Conservation (phyloP, 1,284 basidiomycete genomes). For the Trichosporon asahii region DNA sequence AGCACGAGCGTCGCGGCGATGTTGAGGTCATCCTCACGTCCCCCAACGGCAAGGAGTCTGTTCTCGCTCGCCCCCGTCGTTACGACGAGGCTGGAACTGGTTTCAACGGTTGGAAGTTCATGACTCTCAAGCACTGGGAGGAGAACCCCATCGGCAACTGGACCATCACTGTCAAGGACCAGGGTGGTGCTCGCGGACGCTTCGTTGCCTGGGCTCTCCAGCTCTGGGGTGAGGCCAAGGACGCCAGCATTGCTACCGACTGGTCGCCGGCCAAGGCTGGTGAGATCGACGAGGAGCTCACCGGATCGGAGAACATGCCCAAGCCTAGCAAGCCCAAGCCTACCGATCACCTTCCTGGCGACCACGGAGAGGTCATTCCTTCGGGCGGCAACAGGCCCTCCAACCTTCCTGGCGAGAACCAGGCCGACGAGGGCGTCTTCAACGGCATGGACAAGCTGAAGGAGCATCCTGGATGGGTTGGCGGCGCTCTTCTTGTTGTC, state of each 20-base stretch:
- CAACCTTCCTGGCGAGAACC: slow-evolving; percentile 36
- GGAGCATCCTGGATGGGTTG: slow-evolving; percentile 77
- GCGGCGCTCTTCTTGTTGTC: slow-evolving; percentile 71
- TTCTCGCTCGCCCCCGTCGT: slow-evolving; percentile 70
- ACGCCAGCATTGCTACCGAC: slow-evolving; percentile 64
- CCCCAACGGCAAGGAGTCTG: slow-evolving; percentile 79
- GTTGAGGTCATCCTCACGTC: slow-evolving; percentile 86
- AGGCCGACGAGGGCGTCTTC: slow-evolving; percentile 77
- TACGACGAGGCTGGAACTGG: slow-evolving; percentile 69
- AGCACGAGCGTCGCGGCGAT: slow-evolving; percentile 80
- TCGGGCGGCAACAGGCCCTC: slow-evolving; percentile 15
- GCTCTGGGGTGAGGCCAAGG: slow-evolving; percentile 86
- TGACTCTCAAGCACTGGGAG: slow-evolving; percentile 98
- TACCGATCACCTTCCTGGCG: slow-evolving; percentile 77
- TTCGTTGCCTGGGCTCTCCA: slow-evolving; percentile 91
- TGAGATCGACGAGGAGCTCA: slow-evolving; percentile 50
- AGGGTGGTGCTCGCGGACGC: slow-evolving; percentile 64
- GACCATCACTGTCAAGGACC: slow-evolving; percentile 82
- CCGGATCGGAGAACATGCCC: slow-evolving; percentile 52
- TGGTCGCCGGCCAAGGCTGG: slow-evolving; percentile 56
- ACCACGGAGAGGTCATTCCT: slow-evolving; percentile 61
- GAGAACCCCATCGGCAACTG: slow-evolving; percentile 91
- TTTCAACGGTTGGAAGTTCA: slow-evolving; percentile 92
- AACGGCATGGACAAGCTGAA: slow-evolving; percentile 72
- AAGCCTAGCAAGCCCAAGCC: slow-evolving; percentile 68